Evolutionary conservation across 805 yeast species (phyloP).

Genomic region (Candida ipomoeae): DNA sequence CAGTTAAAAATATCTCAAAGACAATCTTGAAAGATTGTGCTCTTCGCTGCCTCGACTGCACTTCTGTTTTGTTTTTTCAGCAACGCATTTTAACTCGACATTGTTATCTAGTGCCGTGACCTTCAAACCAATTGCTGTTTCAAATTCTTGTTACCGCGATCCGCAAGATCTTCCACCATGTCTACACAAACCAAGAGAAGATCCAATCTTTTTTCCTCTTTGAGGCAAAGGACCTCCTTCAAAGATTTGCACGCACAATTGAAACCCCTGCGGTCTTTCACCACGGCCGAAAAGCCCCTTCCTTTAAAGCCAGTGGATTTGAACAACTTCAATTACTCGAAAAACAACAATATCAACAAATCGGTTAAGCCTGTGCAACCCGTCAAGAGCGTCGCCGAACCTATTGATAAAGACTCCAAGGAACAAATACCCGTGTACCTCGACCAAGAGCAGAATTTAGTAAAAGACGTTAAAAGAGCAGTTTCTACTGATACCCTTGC

Average conservation of each 20-base stretch:
- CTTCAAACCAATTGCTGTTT: background rate
- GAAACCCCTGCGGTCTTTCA: conserved; percentile 2
- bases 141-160: background rate
- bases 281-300: background rate
- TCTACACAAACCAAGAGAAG: conserved; percentile 5
- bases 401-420: background rate
- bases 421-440: background rate
- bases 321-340: background rate
- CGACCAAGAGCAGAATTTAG: background rate
- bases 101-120: background rate
- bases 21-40: background rate
- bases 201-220: conserved; percentile 9
- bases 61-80: background rate
- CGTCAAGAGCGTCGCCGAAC: background rate
- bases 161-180: background rate
- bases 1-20: background rate
- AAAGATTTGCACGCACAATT: conserved; percentile 8
- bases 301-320: conserved; percentile 1
- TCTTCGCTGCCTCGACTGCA: background rate
- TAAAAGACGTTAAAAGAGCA: background rate
- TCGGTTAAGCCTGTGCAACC: background rate
- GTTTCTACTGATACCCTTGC: background rate
- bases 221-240: conserved; percentile 10
- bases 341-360: background rate
- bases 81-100: background rate